Conservation (phyloP, 2,329 filamentous ascomycete genomes). For the Talaromyces amestolkiae region DNA sequence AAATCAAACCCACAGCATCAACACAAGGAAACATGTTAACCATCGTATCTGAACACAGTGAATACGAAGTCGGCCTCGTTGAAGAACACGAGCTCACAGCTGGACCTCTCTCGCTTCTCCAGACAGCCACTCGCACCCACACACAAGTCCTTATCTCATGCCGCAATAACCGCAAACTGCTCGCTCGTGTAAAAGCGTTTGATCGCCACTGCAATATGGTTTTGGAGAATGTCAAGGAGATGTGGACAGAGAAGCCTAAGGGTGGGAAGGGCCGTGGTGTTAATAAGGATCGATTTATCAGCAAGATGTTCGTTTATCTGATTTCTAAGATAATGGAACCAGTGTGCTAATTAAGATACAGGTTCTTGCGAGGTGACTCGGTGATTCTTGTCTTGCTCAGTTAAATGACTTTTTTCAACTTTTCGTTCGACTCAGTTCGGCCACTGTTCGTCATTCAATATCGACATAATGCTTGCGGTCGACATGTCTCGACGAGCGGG, state of each 20-base stretch:
- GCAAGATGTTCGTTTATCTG: slow-evolving; percentile 73
- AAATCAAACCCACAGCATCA: background rate
- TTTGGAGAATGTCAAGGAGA: slow-evolving; percentile 94
- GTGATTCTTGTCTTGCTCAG: slow-evolving; percentile 84
- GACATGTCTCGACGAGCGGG: background rate
- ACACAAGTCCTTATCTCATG: slow-evolving; percentile 95
- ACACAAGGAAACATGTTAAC: slow-evolving; percentile 1
- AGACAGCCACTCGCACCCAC: slow-evolving; percentile 92
- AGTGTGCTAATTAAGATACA: slow-evolving; percentile 34
- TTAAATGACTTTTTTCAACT: slow-evolving; percentile 44
- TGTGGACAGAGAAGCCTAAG: slow-evolving; percentile 96
- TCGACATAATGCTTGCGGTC: background rate
- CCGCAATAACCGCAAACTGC: slow-evolving; percentile 96
- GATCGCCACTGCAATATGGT: slow-evolving; percentile 99
- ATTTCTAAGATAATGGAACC: background rate
- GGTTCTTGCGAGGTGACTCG: slow-evolving; percentile 82
- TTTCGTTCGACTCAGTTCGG: slow-evolving; percentile 10
- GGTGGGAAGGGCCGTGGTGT: slow-evolving; percentile 88
- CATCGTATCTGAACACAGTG: slow-evolving; percentile 51
- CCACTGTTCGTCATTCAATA: background rate
- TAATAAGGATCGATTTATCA: slow-evolving; percentile 98
- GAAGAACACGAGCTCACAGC: slow-evolving; percentile 78
- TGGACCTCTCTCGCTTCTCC: slow-evolving; percentile 85
- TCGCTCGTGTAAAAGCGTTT: slow-evolving; percentile 96
- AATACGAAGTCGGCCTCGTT: slow-evolving; percentile 83